phyloP scores from a whole-genome alignment of 1,139 yeast genomes.

The Hansenula sp. region DNA sequence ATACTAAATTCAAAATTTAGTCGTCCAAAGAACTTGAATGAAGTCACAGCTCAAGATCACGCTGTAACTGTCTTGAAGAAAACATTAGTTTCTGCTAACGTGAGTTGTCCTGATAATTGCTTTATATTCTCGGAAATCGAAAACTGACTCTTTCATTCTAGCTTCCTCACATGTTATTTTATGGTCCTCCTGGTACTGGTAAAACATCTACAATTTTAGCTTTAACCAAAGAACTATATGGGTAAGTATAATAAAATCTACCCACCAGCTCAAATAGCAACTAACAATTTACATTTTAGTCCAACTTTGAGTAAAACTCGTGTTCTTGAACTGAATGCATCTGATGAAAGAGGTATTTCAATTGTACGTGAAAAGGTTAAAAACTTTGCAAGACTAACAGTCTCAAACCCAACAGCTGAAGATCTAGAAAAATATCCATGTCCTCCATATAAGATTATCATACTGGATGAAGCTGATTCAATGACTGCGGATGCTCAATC shows the following conservation, averaged over 20 bases:
- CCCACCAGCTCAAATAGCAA: not conserved
- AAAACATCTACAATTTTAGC: constrained; percentile 92
- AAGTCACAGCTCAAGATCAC: constrained; percentile 89
- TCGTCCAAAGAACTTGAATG: constrained; percentile 72
- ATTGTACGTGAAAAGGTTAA: constrained; percentile 91
- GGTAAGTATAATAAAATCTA: not conserved
- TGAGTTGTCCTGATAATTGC: no score
- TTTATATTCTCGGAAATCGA: no score
- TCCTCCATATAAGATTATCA: constrained; percentile 84
- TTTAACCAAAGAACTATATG: constrained; percentile 78
- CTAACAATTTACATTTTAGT: constrained; percentile 21
- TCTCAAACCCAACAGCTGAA: constrained; percentile 72
- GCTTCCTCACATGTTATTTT: constrained; percentile 91
- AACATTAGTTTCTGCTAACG: constrained; percentile 73
- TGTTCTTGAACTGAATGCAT: constrained; percentile 89
- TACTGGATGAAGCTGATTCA: constrained; percentile 93
- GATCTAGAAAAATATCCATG: constrained; percentile 79
- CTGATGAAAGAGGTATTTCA: constrained; percentile 94
- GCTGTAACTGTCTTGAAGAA: constrained; percentile 82
- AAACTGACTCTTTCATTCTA: no score
- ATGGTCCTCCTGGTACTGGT: constrained; percentile 98
- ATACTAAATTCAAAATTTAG: constrained; percentile 6
- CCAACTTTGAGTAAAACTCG: constrained; percentile 67
- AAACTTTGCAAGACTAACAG: constrained; percentile 84
- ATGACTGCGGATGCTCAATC: constrained; percentile 99